Base-by-base conservation (phyloP, 2,329 filamentous ascomycete species). In the Arthrobotrys megalospora region DNA sequence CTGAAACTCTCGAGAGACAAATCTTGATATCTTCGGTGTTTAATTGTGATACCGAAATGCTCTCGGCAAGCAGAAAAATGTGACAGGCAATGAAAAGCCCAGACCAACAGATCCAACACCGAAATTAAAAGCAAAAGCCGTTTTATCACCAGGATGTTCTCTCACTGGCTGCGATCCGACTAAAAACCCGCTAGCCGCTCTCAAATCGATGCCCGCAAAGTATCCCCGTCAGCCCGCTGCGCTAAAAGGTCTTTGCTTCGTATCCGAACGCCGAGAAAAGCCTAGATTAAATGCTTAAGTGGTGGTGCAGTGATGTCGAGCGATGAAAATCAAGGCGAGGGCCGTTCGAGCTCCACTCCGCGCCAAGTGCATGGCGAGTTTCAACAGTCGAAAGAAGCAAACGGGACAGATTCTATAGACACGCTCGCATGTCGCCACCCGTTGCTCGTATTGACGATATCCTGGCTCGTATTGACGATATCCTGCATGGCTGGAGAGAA, bases 231-330 rank as follows among this genome's bases (percentile, higher is more conserved):
- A n/a, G 53, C 19, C 16, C 19, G 10, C 28, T 48, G 43, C n/a
- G 60, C 60, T 48, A 64, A 48, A 55, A 58, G 32, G n/a, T 55
- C 19, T 19, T 32, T 45, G n/a, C 60, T 11, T 71, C 67, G 67
- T 71, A 64, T 71, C 36, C 16, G 36, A 43, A 60, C 19, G 34
- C 55, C 67, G n/a, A 65, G 68, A 64, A 65, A 72, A 72, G 68
- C 14, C 68, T 55, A 55, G 68, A 65, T 60, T 47, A 16, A 11
- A 36, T 43, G 16, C 28, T 21, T 66, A 21, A 43, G 48, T 53
- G 63, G 48, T 53, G 63, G 63, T 32, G 47, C 1, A 43, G 43
- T 14, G 12, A 34, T 24, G 24, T 28, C 5, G 60, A 36, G 43
- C 8, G 36, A 45, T 34, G 28, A 45, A 48, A 45, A 60, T 43